Evolutionary conservation across 2,329 filamentous ascomycete species (phyloP).

Genomic region (Claviceps sp.): DNA sequence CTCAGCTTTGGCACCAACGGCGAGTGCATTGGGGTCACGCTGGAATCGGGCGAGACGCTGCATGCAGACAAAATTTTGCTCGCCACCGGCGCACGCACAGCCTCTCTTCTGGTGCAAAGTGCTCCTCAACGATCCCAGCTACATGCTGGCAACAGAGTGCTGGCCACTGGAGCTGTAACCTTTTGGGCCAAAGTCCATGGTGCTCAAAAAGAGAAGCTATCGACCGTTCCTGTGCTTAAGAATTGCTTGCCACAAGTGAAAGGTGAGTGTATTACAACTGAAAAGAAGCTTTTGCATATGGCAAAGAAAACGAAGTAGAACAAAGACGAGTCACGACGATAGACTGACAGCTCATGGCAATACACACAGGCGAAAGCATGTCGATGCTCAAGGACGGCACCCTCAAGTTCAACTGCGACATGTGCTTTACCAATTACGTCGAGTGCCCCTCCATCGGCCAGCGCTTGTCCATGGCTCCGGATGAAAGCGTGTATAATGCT

Average conservation of each 20-base stretch:
- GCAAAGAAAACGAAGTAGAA: background rate
- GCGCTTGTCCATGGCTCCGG: conserved; percentile 37
- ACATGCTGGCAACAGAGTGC: conserved; percentile 38
- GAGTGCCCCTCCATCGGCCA: conserved; percentile 32
- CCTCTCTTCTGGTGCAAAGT: conserved; percentile 36
- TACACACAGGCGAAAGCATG: conserved; percentile 25
- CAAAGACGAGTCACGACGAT: background rate
- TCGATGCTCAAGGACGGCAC: conserved; percentile 32
- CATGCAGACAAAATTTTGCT: conserved; percentile 40
- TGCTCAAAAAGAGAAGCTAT: conserved; percentile 33
- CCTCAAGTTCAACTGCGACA: conserved; percentile 49
- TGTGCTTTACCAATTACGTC: conserved; percentile 42
- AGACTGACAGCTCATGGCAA: conserved; percentile 3
- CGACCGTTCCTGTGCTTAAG: conserved; percentile 39
- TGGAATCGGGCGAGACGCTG: conserved; percentile 30
- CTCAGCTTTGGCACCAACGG: conserved; percentile 34
- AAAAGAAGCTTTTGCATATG: background rate
- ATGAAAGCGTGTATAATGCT: conserved; percentile 26
- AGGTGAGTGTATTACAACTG: conserved; percentile 18
- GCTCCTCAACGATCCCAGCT: conserved; percentile 28
- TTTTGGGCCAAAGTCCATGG: conserved; percentile 26
- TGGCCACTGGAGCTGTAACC: conserved; percentile 41
- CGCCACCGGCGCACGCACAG: conserved; percentile 43
- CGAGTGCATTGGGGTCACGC: conserved; percentile 34
- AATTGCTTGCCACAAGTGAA: conserved; percentile 28